Percentiles rank a stretch among this genome's conserved stretches.
Evolutionary conservation across 768 basidiomycete genomes (phyloP).

Genomic region (Leccinum ochraceum): DNA sequence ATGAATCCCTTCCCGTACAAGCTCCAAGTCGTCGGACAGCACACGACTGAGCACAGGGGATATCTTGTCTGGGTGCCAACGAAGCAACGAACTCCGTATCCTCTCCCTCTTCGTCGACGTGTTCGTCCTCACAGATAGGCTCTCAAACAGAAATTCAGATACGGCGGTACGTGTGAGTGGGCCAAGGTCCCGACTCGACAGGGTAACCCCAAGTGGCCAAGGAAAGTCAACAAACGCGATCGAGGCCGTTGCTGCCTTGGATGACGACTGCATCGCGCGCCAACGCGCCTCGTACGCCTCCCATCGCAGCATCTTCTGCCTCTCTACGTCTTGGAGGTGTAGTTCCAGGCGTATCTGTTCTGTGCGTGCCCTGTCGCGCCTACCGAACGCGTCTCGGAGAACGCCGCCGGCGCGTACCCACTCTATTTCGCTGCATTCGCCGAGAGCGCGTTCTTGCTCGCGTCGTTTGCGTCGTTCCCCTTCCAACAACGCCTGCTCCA

Average conservation of each 20-base stretch:
- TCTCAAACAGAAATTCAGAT: constrained; percentile 51
- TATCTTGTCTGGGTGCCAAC: constrained; percentile 73
- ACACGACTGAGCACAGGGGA: constrained; percentile 45
- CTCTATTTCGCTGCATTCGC: constrained; percentile 51
- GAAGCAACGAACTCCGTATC: constrained; percentile 58
- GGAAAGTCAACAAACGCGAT: constrained; percentile 56
- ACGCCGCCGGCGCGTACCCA: constrained; percentile 63
- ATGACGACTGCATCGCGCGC: constrained; percentile 36
- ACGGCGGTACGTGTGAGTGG: constrained; percentile 43
- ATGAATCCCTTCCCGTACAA: constrained; percentile 48
- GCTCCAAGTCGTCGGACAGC: constrained; percentile 43
- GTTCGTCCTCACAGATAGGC: constrained; percentile 43
- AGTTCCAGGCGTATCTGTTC: constrained; percentile 50
- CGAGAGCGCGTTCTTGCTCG: constrained; percentile 42
- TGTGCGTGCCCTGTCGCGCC: constrained; percentile 52
- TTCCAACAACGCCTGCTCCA: constrained; percentile 4
- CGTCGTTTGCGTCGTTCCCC: constrained; percentile 22
- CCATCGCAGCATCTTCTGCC: constrained; percentile 43
- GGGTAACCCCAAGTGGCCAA: constrained; percentile 50
- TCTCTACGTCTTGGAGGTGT: constrained; percentile 44
- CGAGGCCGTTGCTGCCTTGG: constrained; percentile 20
- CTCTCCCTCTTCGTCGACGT: constrained; percentile 49
- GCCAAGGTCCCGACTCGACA: constrained; percentile 21
- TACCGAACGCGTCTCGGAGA: constrained; percentile 50
- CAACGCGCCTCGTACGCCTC: constrained; percentile 55